Evolutionary conservation across 345 rosid species (phyloP), one percentile per base, ranked within the genome.

Genomic region (Laguncularia racemosa): DNA sequence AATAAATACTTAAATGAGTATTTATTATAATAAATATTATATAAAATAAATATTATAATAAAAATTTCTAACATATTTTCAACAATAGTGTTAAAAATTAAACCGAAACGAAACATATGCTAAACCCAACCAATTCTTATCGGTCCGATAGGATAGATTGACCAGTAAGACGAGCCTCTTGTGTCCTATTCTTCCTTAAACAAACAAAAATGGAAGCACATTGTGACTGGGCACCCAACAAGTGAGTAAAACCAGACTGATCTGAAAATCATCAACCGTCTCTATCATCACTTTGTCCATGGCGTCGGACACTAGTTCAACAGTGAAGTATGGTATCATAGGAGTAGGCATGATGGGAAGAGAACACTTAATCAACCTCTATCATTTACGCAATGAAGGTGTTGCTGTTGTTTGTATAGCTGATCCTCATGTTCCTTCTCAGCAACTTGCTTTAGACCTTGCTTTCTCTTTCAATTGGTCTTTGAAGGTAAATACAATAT

Each of bases 261-360:
- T 4, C 40, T 33, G 11, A 33, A 38, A 38, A 55, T 55, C 47
- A 16, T 55, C 58, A 46, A 28, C 48, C 44, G 3, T 23, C 28
- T 45, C n/a, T 55, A 14, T 13, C 44, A 56, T 17, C 46, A 14
- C 59, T 14, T 18, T 38, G 20, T 16, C 16, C 26, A 26, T 21
- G 40, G 61, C 40, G 20, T 53, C 56, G 1, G 56, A 20, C 0
- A 70, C 72, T 77, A 53, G 16, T 12, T 20, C 6, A n/a, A 56
- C 45, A 5, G 70, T 58, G 52, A 89, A 67, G 70, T 92, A 92
- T 53, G 96, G 96, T 48, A 83, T 89, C 73, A 69, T 92, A 21
- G 98, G 98, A 19, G 81, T 84, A 28, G 98, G 98, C 52, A 86
- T 92, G 95, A 89, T 92, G 98, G 98, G 98, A 53, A 84, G 98